Conservation (phyloP, 108 stramenopile genomes). For the Licmophora abbreviata region DNA sequence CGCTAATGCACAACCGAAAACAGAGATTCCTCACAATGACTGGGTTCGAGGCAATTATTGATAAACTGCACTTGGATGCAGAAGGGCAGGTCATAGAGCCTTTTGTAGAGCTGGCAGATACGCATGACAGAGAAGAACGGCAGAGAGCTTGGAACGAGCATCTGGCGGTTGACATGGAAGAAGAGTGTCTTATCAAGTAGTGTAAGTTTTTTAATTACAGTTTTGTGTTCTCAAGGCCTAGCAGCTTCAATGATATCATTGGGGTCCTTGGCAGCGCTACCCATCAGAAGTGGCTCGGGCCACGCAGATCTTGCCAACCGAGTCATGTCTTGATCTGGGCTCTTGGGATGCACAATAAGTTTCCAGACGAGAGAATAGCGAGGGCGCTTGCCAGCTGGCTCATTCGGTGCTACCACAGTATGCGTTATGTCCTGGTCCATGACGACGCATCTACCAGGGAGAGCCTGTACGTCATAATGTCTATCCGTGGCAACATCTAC, state of each 20-base stretch:
- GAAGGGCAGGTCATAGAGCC: slow-evolving; percentile 73
- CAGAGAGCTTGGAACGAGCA: slow-evolving; percentile 50
- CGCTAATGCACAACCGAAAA: slow-evolving; percentile 39
- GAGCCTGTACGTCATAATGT: slow-evolving; percentile 27
- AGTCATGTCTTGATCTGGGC: slow-evolving; percentile 39
- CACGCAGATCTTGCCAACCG: slow-evolving; percentile 14
- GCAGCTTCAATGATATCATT: too few relatives aligned
- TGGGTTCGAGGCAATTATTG: slow-evolving; percentile 54
- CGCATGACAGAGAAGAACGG: slow-evolving; percentile 54
- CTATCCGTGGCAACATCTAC: slow-evolving; percentile 49
- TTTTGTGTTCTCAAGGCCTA: too few relatives aligned
- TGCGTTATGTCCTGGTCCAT: slow-evolving; percentile 67
- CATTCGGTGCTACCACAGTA: slow-evolving; percentile 49
- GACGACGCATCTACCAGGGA: slow-evolving; percentile 47
- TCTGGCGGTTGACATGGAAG: slow-evolving; percentile 45
- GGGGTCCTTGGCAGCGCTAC: too few relatives aligned
- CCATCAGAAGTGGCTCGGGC: slow-evolving; percentile 28
- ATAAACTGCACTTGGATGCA: slow-evolving; percentile 68
- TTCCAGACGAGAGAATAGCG: slow-evolving; percentile 74
- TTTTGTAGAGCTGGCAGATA: slow-evolving; percentile 53
- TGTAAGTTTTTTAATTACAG: too few relatives aligned
- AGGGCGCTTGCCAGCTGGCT: slow-evolving; percentile 43
- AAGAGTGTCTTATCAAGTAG: slow-evolving; percentile 26
- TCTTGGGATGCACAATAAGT: slow-evolving; percentile 56
- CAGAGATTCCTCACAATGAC: slow-evolving; percentile 50